Percentiles rank a stretch among this genome's conserved stretches.
phyloP scores from a whole-genome alignment of 495 filamentous ascomycete genomes.

The Pseudoneurospora amorphoporcata region DNA sequence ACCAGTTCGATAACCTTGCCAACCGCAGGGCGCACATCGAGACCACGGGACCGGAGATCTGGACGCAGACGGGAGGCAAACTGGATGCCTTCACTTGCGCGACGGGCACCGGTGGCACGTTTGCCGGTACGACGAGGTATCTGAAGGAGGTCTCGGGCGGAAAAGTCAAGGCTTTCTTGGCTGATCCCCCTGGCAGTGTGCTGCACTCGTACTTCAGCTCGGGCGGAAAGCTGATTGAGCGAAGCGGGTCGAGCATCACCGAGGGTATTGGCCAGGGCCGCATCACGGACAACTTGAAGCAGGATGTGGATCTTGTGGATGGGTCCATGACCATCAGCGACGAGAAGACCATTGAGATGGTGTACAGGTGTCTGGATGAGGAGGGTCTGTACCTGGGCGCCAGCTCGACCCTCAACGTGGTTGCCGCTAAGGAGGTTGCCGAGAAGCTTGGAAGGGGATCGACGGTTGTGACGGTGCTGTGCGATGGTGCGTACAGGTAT shows the following conservation, averaged over 20 bases:
- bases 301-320: constrained; percentile 76
- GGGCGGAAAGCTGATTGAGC: constrained; percentile 70
- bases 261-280: constrained; percentile 97
- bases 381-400: constrained; percentile 95
- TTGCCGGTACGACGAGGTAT: constrained; percentile 83
- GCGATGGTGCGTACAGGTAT: constrained; percentile 93
- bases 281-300: constrained; percentile 86
- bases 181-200: constrained; percentile 87
- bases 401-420: constrained; percentile 86
- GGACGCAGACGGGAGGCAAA: constrained; percentile 81
- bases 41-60: constrained; percentile 95
- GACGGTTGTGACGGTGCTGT: constrained; percentile 87
- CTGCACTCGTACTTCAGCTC: constrained; percentile 85
- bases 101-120: constrained; percentile 84
- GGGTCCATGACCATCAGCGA: constrained; percentile 80
- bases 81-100: constrained; percentile 93
- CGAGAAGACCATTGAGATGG: constrained; percentile 94
- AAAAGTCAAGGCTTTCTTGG: constrained; percentile 77
- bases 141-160: constrained; percentile 76
- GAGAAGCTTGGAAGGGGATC: constrained; percentile 81
- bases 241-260: constrained; percentile 83
- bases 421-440: constrained; percentile 87
- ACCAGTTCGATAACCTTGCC: constrained; percentile 95
- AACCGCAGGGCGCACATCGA: constrained; percentile 93
- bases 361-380: constrained; percentile 93